phyloP scores from a whole-genome alignment of 805 yeast species.

The Saccharomycopsis sp. region DNA sequence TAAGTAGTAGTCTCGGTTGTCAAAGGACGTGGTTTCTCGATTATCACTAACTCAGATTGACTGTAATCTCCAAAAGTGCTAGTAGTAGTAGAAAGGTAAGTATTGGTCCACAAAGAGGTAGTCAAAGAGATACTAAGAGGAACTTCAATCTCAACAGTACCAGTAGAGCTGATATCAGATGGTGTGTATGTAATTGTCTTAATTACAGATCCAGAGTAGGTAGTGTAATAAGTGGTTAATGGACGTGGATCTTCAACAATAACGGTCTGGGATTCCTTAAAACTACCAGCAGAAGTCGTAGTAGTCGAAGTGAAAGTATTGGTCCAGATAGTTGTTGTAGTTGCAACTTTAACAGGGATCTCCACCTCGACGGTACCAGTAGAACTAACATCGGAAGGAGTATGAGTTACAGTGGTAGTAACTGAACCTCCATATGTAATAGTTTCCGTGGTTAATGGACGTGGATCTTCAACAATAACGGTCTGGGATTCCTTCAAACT shows the following conservation, averaged over 20 bases:
- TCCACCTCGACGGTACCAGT: neutral
- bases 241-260: neutral
- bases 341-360: neutral
- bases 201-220: neutral
- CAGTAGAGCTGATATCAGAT: slow-evolving; percentile 3
- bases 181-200: neutral
- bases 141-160: slow-evolving; percentile 5
- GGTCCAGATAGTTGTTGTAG: slow-evolving; percentile 1
- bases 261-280: neutral
- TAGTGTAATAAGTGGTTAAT: neutral
- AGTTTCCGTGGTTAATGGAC: slow-evolving; percentile 2
- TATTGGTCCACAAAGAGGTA: slow-evolving; percentile 3
- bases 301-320: slow-evolving; percentile 6
- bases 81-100: neutral
- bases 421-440: neutral
- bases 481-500: neutral
- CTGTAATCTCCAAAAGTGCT: neutral
- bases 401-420: neutral
- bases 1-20: neutral
- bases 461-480: slow-evolving; percentile 4
- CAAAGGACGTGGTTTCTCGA: neutral
- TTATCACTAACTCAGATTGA: neutral
- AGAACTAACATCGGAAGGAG: neutral
- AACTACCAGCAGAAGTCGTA: neutral
- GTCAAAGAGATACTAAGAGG: slow-evolving; percentile 1